Base-by-base conservation (phyloP, 306 rosid genomes). In the Cicer yamashitae region DNA sequence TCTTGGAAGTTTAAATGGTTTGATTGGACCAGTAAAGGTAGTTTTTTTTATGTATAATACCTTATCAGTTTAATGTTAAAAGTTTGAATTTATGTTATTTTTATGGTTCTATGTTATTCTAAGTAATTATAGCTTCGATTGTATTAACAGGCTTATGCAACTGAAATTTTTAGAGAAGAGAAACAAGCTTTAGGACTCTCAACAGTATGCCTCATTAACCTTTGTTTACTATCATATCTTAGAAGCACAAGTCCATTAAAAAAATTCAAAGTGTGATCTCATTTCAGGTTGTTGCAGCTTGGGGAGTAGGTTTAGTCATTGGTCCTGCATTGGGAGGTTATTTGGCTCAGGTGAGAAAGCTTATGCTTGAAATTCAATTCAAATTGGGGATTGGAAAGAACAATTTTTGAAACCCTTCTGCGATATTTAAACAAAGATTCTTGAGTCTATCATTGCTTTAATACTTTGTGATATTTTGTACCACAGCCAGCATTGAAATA, bases 1-100 rank as follows among this genome's bases (percentile, higher is more conserved):
- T 84, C 97, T 91, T 47, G 98, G 98, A 75, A 50, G 82, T 75
- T 86, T 91, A 76, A 91, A 90, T 84, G 98, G 98, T 72, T 45
- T 84, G 60, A 87, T 91, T 78, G 97, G 96, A 75, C 97, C 97
- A 17, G 83, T 91, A 34, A 91, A 86, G 98, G 97, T 91, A 22
- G 22, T 20, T 20, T 20, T 20, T 20, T 20, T 20, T 20, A 20
- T 20, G 22, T 1, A 20, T 20, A 1, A 20, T n/a, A 14, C 20
- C 57, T 51, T 1, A 0, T 7, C 3, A 51, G 22, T 7, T 14
- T 51, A 14, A n/a, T 50, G 20, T 50, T n/a, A 50, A n/a, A 50
- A 14, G 57, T 14, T 14, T 14, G 22, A 51, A 7, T 50, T 50
- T 50, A 18, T 6, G 9, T 50, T 10, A 14, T 51, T 51, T 51